These are phyloP conservation scores for Lunularia cruciata DNA, from an alignment of 225 moss, liverwort and hornwort species.

Conservation along the genomic window DNA sequence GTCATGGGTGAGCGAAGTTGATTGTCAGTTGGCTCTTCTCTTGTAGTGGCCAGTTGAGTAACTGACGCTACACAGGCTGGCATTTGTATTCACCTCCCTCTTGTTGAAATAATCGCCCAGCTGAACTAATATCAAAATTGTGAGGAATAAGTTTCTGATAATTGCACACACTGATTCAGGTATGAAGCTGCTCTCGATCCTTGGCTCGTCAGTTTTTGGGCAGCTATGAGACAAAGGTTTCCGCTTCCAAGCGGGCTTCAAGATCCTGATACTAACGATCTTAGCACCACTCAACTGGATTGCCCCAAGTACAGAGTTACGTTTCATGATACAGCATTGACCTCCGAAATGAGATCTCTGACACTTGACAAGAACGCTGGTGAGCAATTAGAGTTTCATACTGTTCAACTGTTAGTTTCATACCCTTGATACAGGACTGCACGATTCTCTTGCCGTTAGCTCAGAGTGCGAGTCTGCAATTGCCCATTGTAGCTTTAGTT, in stretches of 20 bases:
- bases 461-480: neutral
- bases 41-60: too few species aligned
- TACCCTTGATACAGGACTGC: neutral
- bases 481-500: too few species aligned
- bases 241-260: constrained; percentile 63
- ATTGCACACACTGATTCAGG: constrained; percentile 25
- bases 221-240: constrained; percentile 61
- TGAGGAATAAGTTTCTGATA: too few species aligned
- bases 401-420: neutral
- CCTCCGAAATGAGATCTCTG: constrained; percentile 21
- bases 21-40: neutral
- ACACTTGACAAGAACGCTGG: constrained; percentile 26
- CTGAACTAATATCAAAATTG: too few species aligned
- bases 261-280: constrained; percentile 71
- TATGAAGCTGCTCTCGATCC: constrained; percentile 97
- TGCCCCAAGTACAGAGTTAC: constrained; percentile 53
- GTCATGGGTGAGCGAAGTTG: neutral
- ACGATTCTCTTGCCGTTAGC: neutral
- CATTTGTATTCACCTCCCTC: too few species aligned
- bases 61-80: neutral
- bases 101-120: too few species aligned
- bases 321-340: constrained; percentile 30
- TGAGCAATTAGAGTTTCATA: neutral
- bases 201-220: constrained; percentile 80
- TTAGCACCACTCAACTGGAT: constrained; percentile 33